Base-by-base conservation (phyloP, 176 grass and related monocot species). In the Oryza longistaminata region DNA sequence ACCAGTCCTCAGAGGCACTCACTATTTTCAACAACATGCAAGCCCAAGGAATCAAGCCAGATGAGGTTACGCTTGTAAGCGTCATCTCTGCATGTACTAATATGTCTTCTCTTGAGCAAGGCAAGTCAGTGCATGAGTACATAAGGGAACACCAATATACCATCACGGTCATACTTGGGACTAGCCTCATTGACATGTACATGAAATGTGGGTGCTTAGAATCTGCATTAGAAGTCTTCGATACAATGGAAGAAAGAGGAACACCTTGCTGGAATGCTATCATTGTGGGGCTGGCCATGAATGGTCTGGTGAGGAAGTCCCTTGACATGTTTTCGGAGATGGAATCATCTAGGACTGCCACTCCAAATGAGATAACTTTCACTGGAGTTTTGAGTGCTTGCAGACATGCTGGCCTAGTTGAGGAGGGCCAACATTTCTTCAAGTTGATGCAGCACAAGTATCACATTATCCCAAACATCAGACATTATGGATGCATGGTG, bases 141-240 rank as follows among this genome's bases (percentile, higher is more conserved):
- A 88, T 97, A 68, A 75, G n/a, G 62, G 79, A 90, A 81, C 81
- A 88, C 60, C 78, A 76, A 65, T 91, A 83, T 85, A 53, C 64
- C 49, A 81, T 91, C 44, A 88, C 55, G 69, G 25, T 93, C 22
- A 74, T 94, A 74, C 85, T 97, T 44, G 90, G 87, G 48, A 97
- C 95, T 73, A 86, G 62, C 87, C 87, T 97, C 24, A 90, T 97
- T 83, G 87, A 97, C 82, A 97, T 97, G 95, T 95, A 97, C 75
- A 97, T 97, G 95, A 95, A 97, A 70, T 97, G 88, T 77, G 92
- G 95, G 50, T 91, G 73, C 31, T 67, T 82, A 53, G 88, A 90
- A 67, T 73, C 89, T 70, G 95, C 95, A 64, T 44, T 95, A 64
- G 75, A 95, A 72, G 92, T 97, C 31, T 97, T 97, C 2, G 70